Conservation (phyloP, 305 asterid genomes). For the Solanum hybrid region DNA sequence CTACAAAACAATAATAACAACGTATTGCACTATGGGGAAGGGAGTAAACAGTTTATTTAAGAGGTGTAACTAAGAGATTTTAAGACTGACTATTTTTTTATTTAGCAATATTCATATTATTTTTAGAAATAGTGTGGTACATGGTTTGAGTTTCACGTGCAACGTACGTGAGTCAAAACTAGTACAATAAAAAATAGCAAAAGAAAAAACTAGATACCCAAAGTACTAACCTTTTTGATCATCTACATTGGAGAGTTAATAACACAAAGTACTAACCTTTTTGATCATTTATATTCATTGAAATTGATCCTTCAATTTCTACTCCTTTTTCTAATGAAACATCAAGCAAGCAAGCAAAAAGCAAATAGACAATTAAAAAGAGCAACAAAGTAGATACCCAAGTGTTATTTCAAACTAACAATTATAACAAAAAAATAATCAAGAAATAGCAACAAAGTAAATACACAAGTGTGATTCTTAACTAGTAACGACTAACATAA, state of each 20-base stretch:
- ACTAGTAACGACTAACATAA: not conserved
- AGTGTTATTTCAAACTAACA: not conserved
- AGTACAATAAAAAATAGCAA: not conserved
- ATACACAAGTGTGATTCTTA: not conserved
- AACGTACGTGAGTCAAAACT: too few species aligned
- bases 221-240: not conserved
- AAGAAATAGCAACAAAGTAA: too few species aligned
- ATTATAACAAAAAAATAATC: too few species aligned
- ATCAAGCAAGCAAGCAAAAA: not conserved
- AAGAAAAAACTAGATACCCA: not conserved
- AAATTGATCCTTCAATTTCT: not conserved
- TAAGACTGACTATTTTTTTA: too few species aligned
- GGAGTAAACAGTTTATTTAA: too few species aligned
- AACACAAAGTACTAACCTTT: not conserved
- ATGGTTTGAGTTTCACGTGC: too few species aligned
- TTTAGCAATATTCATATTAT: too few species aligned
- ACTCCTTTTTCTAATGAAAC: not conserved
- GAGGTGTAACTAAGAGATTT: too few species aligned
- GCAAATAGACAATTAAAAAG: not conserved
- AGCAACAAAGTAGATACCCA: not conserved
- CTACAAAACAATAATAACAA: too few species aligned
- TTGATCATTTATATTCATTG: not conserved
- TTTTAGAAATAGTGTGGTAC: too few species aligned
- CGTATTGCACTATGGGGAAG: too few species aligned
- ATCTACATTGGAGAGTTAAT: not conserved